Evolutionary conservation across 805 yeast genomes (phyloP), one percentile per base, ranked within the genome.

Genomic region (Naumovozyma baii): DNA sequence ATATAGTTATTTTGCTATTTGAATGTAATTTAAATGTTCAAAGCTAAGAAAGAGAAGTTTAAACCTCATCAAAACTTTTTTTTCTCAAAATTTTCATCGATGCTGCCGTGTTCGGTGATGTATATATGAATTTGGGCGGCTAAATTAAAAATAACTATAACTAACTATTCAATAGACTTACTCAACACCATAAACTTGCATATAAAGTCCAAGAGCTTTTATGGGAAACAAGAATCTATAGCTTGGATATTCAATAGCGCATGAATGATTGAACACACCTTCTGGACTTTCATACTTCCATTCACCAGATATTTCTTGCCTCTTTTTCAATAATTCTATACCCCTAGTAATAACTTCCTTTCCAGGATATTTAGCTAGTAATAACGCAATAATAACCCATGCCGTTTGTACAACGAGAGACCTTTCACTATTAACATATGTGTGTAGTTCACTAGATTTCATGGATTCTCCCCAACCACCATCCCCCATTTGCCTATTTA

Each of bases 391-490:
- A 5, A 83, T 50, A 0, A 82, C 94, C 98, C 98, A 92, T 0
- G 96, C 73, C 0, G 97, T 87, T 57, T 88, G 96, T 1, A 90
- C 95, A 0, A 80, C 80, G 38, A 80, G 68, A 1, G 95, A 77
- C 29, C 63, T 46, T 18, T 67, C 68, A 12, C 76, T 73, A 34
- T 78, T 76, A 2, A 88, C 83, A 59, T 87, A 90, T 0, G 80
- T 68, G 44, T 73, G 77, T 0, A 88, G 72, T 56, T 90, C 97
- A 52, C 90, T 78, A 3, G 94, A 77, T 56, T 90, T 80, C 84
- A 90, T 86, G 7, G 84, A 74, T 62, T 92, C 99, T 40, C 95
- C 84, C 98, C 98, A 92, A 1, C 98, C 98, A 18, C 98, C 99
- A 61, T 92, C 97, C 3, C 56, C 61, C 52, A 80, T 69, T 57